These are phyloP conservation scores for Angomonas deanei DNA, from an alignment of 208 protist genomes.

Conservation along the genomic window DNA sequence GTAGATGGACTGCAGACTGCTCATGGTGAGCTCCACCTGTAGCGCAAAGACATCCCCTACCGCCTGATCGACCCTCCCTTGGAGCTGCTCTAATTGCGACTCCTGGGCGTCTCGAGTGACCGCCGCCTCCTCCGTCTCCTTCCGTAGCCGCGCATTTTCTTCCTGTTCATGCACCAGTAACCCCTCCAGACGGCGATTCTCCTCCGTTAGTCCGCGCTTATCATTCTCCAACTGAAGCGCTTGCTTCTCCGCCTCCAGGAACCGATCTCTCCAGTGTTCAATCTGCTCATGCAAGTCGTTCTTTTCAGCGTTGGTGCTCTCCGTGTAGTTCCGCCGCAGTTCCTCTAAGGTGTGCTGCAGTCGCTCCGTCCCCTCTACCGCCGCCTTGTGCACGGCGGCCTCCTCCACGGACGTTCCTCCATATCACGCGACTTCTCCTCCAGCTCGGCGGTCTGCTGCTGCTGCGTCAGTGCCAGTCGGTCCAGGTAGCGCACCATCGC, in stretches of 20 bases:
- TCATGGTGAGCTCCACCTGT: background rate
- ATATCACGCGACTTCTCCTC: background rate
- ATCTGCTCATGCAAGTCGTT: conserved; percentile 1
- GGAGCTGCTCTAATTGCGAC: background rate
- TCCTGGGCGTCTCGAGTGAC: background rate
- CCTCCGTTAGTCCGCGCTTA: background rate
- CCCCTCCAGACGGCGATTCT: background rate
- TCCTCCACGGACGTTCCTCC: background rate
- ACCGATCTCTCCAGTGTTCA: background rate
- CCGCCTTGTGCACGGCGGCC: background rate
- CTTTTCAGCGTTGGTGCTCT: background rate
- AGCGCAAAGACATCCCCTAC: background rate
- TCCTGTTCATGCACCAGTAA: background rate
- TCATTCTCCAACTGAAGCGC: background rate
- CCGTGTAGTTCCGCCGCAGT: background rate
- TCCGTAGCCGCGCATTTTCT: background rate
- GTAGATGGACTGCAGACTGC: background rate
- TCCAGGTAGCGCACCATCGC: background rate
- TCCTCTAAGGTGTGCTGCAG: background rate
- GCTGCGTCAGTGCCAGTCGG: background rate
- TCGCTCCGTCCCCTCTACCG: background rate
- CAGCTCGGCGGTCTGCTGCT: background rate
- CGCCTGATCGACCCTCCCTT: no score
- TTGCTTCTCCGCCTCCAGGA: background rate
- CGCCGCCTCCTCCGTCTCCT: background rate